Evolutionary conservation across 129 eudicot species (phyloP).

Genomic region (Daucus carota): DNA sequence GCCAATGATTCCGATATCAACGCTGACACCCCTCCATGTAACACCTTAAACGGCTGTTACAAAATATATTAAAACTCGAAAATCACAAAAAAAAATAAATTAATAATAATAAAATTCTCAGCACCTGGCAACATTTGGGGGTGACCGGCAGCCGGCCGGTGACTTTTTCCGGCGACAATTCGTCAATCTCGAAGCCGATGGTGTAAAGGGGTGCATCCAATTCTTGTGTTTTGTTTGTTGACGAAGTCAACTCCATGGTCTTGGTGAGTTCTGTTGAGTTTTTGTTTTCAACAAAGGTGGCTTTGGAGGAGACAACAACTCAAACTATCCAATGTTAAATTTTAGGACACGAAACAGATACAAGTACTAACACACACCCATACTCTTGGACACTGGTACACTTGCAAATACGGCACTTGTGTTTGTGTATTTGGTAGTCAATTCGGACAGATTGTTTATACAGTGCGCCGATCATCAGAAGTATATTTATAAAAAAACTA

Average conservation of each 20-base stretch:
- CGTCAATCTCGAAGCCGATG: conserved; percentile 55
- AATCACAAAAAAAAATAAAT: not conserved
- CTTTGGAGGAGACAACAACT: not conserved
- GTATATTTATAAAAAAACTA: no score
- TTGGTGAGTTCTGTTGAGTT: not conserved
- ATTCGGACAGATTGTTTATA: no score
- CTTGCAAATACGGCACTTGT: no score
- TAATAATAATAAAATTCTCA: not conserved
- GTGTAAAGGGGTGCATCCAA: conserved; percentile 60
- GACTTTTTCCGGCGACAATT: conserved; percentile 48
- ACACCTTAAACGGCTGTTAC: conserved; percentile 62
- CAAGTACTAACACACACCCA: no score
- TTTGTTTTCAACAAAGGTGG: not conserved
- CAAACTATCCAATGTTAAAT: not conserved
- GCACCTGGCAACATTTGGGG: conserved; percentile 60
- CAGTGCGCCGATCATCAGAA: no score
- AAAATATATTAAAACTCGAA: no score
- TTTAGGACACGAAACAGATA: no score
- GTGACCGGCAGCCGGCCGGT: conserved; percentile 66
- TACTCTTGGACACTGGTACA: no score
- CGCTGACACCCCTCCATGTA: conserved; percentile 96
- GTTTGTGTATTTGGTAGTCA: no score
- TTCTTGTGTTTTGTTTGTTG: conserved; percentile 32
- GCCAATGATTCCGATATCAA: conserved; percentile 71
- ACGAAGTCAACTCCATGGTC: conserved; percentile 9